phyloP scores from a whole-genome alignment of 2,329 filamentous ascomycete genomes.

The Talaromyces marneffei region DNA sequence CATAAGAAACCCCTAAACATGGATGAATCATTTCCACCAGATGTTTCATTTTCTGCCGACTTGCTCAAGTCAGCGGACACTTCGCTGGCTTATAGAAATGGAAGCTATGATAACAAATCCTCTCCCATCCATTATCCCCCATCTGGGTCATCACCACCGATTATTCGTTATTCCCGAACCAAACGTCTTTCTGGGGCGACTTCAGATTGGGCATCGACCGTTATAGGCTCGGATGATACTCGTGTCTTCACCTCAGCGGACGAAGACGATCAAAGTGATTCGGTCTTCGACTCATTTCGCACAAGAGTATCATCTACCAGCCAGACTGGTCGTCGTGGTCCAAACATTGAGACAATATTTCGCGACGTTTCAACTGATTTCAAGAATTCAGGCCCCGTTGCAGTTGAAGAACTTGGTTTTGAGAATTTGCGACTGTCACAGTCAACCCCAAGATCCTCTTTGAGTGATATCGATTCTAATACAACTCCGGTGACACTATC shows the following conservation, averaged over 20 bases:
- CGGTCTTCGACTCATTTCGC: conserved; percentile 57
- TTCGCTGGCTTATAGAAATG: not conserved
- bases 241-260: conserved; percentile 53
- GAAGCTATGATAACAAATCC: conserved; percentile 2
- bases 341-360: conserved; percentile 60
- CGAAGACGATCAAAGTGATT: conserved; percentile 59
- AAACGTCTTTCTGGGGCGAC: conserved; percentile 52
- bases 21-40: not conserved
- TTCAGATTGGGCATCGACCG: conserved; percentile 55
- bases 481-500: conserved; percentile 11
- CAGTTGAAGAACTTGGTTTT: conserved; percentile 46
- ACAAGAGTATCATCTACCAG: conserved; percentile 52
- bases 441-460: conserved; percentile 20
- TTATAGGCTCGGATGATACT: conserved; percentile 57
- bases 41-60: not conserved
- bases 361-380: conserved; percentile 44
- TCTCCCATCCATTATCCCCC: conserved; percentile 8
- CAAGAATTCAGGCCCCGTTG: conserved; percentile 39
- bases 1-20: not conserved
- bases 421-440: conserved; percentile 39
- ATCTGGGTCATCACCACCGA: conserved; percentile 17
- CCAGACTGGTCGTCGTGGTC: conserved; percentile 49
- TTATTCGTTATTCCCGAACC: conserved; percentile 32
- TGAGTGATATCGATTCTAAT: conserved; percentile 18
- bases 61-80: not conserved